Base-by-base conservation (phyloP, 1,284 basidiomycete species). In the Cerioporus squamosus region DNA sequence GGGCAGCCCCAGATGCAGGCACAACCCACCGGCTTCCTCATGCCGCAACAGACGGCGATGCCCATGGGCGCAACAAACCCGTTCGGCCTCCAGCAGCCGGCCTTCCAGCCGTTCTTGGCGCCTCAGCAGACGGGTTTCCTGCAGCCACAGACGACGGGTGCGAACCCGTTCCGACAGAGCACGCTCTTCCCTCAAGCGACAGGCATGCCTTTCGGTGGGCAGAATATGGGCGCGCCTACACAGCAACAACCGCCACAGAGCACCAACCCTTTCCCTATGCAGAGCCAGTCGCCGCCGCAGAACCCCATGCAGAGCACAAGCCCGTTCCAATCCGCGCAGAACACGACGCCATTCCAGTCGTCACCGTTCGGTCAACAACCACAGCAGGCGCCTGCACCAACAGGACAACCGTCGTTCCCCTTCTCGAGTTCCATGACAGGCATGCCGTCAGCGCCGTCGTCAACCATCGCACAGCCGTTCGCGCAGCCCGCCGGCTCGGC, bases 121-220 rank as follows among this genome's bases (percentile, higher is more conserved):
- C 75, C 80, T 15, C 83, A 84, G 66, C 54, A 67, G n/a, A 72
- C 74, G 2, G 66, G 66, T 7, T 74, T 77, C 65, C 65, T 90
- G 20, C 78, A 83, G 67, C 80, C 87, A 8, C 88, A 91, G 66
- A 67, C 75, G 20, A 95, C 93, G 1, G 94, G 92, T 3, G 79
- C 82, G 42, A 93, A 92, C 68, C 86, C 88, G 0, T 91, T 93
- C 81, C 75, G 88, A 18, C 83, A 85, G 71, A 83, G 80, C 63
- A 80, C 80, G 74, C 62, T 93, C 57, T 77, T 88, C 59, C 86
- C 90, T 22, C 91, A 94, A 71, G 69, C 73, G 47, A 84, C 81
- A 2, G 83, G 82, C 5, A 76, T 81, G 65, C 77, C 78, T n/a
- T 76, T 75, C 14, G 74, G 74, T 53, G 65, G 60, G 38, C 70